phyloP scores from a whole-genome alignment of 352 stramenopile genomes.

The Globisporangium camurandrum region DNA sequence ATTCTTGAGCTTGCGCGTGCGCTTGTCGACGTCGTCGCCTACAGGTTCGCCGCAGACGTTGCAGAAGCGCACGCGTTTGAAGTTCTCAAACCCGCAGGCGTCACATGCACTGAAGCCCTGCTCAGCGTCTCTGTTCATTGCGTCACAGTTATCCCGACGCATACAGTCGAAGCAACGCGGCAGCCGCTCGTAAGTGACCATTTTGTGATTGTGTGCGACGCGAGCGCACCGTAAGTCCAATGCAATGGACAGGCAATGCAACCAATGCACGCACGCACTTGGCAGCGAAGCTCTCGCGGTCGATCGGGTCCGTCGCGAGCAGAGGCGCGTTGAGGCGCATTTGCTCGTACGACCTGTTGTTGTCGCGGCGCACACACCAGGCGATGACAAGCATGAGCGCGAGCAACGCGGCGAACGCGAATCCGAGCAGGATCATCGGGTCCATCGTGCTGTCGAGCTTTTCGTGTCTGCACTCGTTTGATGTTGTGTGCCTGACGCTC shows the following conservation, averaged over 20 bases:
- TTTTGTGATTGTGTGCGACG: no score
- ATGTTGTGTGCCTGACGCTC: no score
- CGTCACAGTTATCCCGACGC: no score
- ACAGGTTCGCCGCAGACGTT: slow-evolving; percentile 41
- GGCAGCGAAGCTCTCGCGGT: no score
- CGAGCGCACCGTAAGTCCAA: no score
- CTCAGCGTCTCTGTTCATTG: slow-evolving; percentile 16
- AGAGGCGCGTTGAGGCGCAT: slow-evolving; percentile 1
- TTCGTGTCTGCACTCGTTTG: no score
- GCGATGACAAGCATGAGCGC: neutral
- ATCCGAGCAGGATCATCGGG: no score
- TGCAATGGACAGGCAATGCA: no score
- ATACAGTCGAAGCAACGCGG: no score
- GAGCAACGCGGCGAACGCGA: neutral
- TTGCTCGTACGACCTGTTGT: slow-evolving; percentile 1
- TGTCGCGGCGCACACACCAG: neutral
- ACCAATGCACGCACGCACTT: no score
- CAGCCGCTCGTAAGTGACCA: no score
- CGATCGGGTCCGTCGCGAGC: neutral
- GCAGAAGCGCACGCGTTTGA: slow-evolving; percentile 57
- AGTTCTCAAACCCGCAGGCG: slow-evolving; percentile 69
- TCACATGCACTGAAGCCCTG: slow-evolving; percentile 35
- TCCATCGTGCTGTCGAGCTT: no score
- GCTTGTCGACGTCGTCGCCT: slow-evolving; percentile 25
- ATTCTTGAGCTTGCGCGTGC: slow-evolving; percentile 3